Percentiles rank a stretch among this genome's conserved stretches.
phyloP scores from a whole-genome alignment of 768 basidiomycete species.

The Mycena chlorophos region DNA sequence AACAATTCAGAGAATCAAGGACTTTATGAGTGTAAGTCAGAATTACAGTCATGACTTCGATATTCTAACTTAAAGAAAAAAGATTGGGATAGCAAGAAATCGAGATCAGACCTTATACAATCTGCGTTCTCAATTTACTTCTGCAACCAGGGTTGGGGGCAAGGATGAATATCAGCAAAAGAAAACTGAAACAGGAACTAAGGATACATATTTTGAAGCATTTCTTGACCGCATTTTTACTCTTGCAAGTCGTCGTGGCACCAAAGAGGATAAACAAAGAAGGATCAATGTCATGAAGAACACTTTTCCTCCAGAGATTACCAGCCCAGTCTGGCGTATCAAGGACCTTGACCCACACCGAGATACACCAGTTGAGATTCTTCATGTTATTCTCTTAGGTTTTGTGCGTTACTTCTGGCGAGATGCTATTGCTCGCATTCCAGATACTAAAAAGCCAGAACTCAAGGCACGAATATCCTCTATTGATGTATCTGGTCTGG shows the following conservation, averaged over 20 bases:
- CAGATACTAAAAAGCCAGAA: slow-evolving; percentile 26
- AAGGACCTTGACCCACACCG: slow-evolving; percentile 40
- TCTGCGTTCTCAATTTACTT: slow-evolving; percentile 15
- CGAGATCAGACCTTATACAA: slow-evolving; percentile 17
- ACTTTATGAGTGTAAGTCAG: too few relatives aligned
- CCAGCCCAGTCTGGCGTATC: slow-evolving; percentile 37
- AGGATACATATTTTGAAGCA: slow-evolving; percentile 33
- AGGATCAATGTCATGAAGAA: slow-evolving; percentile 10
- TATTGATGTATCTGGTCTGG: slow-evolving; percentile 36
- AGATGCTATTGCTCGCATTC: slow-evolving; percentile 32
- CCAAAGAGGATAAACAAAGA: slow-evolving; percentile 15
- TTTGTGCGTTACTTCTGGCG: slow-evolving; percentile 53
- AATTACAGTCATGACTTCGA: background rate
- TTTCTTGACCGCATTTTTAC: slow-evolving; percentile 28
- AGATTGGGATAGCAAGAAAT: slow-evolving; percentile 12
- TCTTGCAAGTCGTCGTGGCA: slow-evolving; percentile 19
- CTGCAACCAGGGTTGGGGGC: slow-evolving; percentile 17
- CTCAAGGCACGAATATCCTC: slow-evolving; percentile 30
- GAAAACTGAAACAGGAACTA: slow-evolving; percentile 32
- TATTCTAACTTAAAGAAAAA: background rate
- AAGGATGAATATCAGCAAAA: slow-evolving; percentile 21
- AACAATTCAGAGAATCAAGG: background rate
- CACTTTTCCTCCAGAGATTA: slow-evolving; percentile 23
- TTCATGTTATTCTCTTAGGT: slow-evolving; percentile 45
- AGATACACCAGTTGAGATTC: slow-evolving; percentile 47